A percentile compares a stretch with the other conserved stretches of the same genome.
Conservation (phyloP, 2,329 filamentous ascomycete genomes). For the Cercospora sojina region DNA sequence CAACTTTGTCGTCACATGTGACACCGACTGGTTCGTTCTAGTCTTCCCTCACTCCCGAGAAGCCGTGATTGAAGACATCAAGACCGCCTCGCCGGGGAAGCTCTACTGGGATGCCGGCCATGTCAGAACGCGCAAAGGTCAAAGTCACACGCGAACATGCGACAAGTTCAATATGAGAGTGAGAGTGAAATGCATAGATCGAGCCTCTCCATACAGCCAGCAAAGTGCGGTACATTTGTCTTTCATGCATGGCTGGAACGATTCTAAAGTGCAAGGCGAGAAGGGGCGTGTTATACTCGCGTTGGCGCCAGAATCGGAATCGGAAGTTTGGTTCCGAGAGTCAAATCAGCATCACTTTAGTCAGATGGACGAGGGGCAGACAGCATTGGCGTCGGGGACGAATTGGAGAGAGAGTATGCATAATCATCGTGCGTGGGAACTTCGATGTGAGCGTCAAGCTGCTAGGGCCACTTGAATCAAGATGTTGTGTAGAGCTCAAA, state of each 20-base stretch:
- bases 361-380: not conserved
- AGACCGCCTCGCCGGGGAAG: not conserved
- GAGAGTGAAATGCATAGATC: not conserved
- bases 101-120: not conserved
- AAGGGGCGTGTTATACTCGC: not conserved
- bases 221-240: not conserved
- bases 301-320: not conserved
- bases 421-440: not conserved
- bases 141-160: not conserved
- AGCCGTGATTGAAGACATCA: not conserved
- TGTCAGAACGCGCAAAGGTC: not conserved
- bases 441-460: not conserved
- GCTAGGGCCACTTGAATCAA: not conserved
- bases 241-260: conserved; percentile 6
- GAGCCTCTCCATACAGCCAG: not conserved
- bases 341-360: not conserved
- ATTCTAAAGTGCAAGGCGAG: not conserved
- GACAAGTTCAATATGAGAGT: not conserved
- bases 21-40: not conserved
- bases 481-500: no score
- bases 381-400: not conserved
- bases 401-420: not conserved
- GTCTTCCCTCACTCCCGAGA: not conserved
- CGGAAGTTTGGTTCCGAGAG: not conserved
- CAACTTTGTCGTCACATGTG: not conserved